Percentiles rank a stretch among this genome's conserved stretches.
Evolutionary conservation across 805 yeast genomes (phyloP).

Genomic region (Candida ovalis): DNA sequence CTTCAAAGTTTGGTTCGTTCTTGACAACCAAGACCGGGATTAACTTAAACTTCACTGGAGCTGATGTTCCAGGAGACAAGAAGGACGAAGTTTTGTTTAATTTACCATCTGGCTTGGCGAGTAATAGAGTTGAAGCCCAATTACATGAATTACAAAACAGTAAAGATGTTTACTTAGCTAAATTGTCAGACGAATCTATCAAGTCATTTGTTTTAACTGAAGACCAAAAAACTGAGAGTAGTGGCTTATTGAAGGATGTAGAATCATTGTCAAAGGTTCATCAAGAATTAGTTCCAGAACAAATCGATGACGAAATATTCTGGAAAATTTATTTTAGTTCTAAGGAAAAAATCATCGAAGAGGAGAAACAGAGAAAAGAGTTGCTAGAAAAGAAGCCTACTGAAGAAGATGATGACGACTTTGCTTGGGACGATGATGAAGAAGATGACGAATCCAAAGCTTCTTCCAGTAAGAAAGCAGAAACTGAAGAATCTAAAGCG

Average conservation of each 20-base stretch:
- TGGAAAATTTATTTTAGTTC: constrained; percentile 71
- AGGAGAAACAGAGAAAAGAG: constrained; percentile 64
- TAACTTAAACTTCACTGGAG: constrained; percentile 10
- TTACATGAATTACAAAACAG: constrained; percentile 51
- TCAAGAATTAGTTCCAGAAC: constrained; percentile 63
- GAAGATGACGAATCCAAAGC: constrained; percentile 36
- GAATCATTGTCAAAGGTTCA: constrained; percentile 51
- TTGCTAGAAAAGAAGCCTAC: constrained; percentile 42
- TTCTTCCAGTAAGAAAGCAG: constrained; percentile 1
- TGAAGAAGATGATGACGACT: constrained; percentile 42
- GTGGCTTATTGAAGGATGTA: constrained; percentile 40
- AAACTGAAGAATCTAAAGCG: not conserved
- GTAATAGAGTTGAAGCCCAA: constrained; percentile 62
- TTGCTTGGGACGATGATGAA: constrained; percentile 49
- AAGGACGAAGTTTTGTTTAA: constrained; percentile 41
- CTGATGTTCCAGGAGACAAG: constrained; percentile 24
- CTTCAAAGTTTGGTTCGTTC: constrained; percentile 54
- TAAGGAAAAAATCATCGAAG: constrained; percentile 49
- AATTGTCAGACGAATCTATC: constrained; percentile 34
- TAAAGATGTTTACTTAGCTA: constrained; percentile 38
- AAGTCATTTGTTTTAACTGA: constrained; percentile 39
- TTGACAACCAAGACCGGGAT: constrained; percentile 29
- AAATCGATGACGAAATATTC: constrained; percentile 53
- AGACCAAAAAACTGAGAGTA: constrained; percentile 44
- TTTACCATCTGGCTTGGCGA: constrained; percentile 38